These are phyloP conservation scores for Neurospora hispaniola DNA, from an alignment of 495 filamentous ascomycete species.

Conservation along the genomic window DNA sequence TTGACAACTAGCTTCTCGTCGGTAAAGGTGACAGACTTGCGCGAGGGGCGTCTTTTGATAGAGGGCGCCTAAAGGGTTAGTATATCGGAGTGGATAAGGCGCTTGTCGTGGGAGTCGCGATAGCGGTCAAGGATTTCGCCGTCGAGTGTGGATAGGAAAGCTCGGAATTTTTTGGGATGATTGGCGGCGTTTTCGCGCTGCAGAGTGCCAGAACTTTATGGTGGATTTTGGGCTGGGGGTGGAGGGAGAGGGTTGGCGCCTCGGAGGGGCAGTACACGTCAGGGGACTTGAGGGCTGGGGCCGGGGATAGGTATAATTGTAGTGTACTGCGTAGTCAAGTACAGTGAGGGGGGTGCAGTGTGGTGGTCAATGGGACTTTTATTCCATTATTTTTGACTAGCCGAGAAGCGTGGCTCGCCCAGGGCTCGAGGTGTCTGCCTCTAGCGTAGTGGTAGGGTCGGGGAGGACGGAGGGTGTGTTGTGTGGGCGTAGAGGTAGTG, in stretches of 20 bases:
- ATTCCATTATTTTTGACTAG: not conserved
- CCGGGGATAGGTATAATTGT: not conserved
- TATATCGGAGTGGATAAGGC: conserved; percentile 3
- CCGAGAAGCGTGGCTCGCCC: not conserved
- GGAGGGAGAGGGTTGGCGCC: not conserved
- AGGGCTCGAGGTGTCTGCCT: not conserved
- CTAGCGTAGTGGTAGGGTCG: not conserved
- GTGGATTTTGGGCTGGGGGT: not conserved
- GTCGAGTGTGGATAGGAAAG: conserved; percentile 1
- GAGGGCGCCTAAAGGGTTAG: conserved; percentile 30
- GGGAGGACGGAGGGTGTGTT: not conserved
- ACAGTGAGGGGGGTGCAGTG: not conserved
- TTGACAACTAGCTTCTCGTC: conserved; percentile 76
- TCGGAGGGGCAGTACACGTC: not conserved
- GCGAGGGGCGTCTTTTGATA: conserved; percentile 44
- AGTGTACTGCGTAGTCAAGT: not conserved
- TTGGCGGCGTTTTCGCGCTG: not conserved
- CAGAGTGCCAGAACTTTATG: not conserved
- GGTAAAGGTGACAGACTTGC: conserved; percentile 87
- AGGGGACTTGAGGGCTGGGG: not conserved
- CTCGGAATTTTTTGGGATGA: not conserved
- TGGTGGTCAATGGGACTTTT: not conserved
- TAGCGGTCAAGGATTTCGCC: not conserved
- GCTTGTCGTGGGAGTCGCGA: conserved; percentile 1
- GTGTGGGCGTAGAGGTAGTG: not conserved